Conservation (phyloP, 129 eudicot genomes). For the Artemisia argyi region DNA sequence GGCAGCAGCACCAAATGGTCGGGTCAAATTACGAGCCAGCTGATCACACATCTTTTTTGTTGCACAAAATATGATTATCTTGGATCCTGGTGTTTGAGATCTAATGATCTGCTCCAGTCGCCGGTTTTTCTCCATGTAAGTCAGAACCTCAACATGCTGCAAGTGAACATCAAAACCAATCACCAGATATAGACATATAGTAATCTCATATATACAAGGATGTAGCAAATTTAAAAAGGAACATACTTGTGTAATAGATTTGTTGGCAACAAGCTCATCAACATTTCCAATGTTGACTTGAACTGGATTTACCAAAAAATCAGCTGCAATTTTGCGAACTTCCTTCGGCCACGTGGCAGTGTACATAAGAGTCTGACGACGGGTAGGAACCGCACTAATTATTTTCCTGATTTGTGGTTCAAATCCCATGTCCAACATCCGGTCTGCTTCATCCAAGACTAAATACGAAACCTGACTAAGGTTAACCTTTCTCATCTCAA, state of each 20-base stretch:
- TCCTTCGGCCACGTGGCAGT: slow-evolving; percentile 99
- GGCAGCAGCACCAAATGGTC: slow-evolving; percentile 88
- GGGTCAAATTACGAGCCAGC: slow-evolving; percentile 72
- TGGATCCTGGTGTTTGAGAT: slow-evolving; percentile 95
- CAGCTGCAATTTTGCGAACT: slow-evolving; percentile 98
- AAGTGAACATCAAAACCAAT: slow-evolving; percentile 8
- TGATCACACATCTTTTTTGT: slow-evolving; percentile 97
- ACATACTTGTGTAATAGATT: slow-evolving; percentile 85
- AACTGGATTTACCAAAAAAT: slow-evolving; percentile 74
- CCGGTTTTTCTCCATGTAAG: slow-evolving; percentile 66
- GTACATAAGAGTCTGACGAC: slow-evolving; percentile 96
- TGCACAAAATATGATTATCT: slow-evolving; percentile 84
- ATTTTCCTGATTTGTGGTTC: slow-evolving; percentile 97
- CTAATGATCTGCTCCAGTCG: slow-evolving; percentile 84
- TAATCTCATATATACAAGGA: slow-evolving; percentile 8
- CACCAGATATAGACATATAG: not conserved
- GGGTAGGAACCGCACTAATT: slow-evolving; percentile 74
- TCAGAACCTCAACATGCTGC: slow-evolving; percentile 79
- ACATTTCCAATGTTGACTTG: slow-evolving; percentile 96
- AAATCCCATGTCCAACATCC: slow-evolving; percentile 99
- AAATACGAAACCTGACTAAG: slow-evolving; percentile 89
- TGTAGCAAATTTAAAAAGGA: not conserved
- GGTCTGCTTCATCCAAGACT: slow-evolving; percentile 98
- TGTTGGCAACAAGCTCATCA: slow-evolving; percentile 94
- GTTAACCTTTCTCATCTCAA: slow-evolving; percentile 83